Evolutionary conservation across 192 early-diverging fungal species (phyloP), one percentile per base, ranked within the genome.

Genomic region (Umbelopsis ramanniana): DNA sequence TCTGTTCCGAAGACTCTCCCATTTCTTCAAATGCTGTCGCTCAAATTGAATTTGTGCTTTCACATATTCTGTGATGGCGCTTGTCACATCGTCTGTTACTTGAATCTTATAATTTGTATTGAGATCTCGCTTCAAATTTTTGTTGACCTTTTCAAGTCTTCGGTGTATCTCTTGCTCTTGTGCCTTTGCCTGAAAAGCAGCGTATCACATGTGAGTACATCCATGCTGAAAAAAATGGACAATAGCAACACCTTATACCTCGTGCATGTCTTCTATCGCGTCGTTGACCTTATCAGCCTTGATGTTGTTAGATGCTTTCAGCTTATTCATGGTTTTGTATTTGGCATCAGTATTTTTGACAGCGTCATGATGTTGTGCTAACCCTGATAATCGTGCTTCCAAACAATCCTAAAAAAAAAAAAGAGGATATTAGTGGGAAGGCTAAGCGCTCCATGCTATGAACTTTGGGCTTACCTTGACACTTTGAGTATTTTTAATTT

Each of bases 211-310:
- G 40, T 43, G 3, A 43, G 11, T 43, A 43, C 11, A 1, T 7
- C 40, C 11, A 4, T 43, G n/a, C 23, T 26, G 1, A 14, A 12
- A 11, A 23, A 26, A 12, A 11, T 26, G 11, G n/a, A 9, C 26
- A 26, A 0, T 14, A 63, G 57, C 0, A 35, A 63, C 3, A 37
- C 26, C 11, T 26, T 26, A 54, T 37, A 63, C 57, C 57, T 63
- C 57, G 8, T 63, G 57, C 57, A 63, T 63, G n/a, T 63, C 57
- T n/a, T 63, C 57, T 37, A 63, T 63, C 3, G 57, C 57, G 5
- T 63, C 57, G 15, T 63, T 63, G 9, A 63, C 57, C n/a, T 15
- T 29, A 0, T 38, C 57, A 35, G 57, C 17, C 35, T 37, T 63
- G 26, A 63, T 63, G 15, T 26, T 35, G 35, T 37, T 63, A 19